Evolutionary conservation across 805 yeast genomes (phyloP).

Genomic region (Kregervanrija delftensis): DNA sequence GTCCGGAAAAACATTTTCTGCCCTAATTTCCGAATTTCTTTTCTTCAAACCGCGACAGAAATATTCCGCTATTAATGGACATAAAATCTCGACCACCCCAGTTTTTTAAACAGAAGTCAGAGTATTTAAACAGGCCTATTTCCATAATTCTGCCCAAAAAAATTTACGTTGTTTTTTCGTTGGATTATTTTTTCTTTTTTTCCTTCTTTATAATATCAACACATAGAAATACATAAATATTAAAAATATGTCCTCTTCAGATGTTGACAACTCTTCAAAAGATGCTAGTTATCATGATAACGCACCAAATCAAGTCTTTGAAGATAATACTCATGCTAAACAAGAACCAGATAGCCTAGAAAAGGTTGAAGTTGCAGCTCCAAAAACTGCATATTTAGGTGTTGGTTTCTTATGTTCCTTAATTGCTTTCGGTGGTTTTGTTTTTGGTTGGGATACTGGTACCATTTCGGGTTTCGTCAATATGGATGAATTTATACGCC

Average conservation of each 20-base stretch:
- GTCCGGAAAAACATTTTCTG: too few relatives aligned
- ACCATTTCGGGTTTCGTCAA: slow-evolving; percentile 67
- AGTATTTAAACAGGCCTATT: not conserved
- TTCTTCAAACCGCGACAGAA: too few relatives aligned
- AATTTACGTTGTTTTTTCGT: slow-evolving; percentile 1
- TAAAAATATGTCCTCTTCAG: slow-evolving; percentile 5
- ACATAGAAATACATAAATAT: slow-evolving; percentile 1
- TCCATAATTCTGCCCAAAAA: not conserved
- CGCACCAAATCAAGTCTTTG: slow-evolving; percentile 19
- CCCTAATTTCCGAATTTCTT: too few relatives aligned
- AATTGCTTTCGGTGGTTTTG: slow-evolving; percentile 72
- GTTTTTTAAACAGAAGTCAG: not conserved
- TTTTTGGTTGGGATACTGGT: slow-evolving; percentile 77
- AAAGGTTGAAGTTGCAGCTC: slow-evolving; percentile 17
- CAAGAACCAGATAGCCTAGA: slow-evolving; percentile 6
- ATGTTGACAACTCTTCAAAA: not conserved
- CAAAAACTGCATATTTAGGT: slow-evolving; percentile 19
- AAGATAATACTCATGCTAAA: slow-evolving; percentile 14
- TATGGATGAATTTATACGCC: slow-evolving; percentile 46
- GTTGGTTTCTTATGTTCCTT: slow-evolving; percentile 37
- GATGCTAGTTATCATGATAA: not conserved
- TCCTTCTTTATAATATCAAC: not conserved
- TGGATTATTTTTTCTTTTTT: not conserved
- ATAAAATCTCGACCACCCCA: not conserved
- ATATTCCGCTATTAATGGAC: not conserved